Percentiles rank a stretch among this genome's conserved stretches.
These are phyloP conservation scores for Ophiobolus disseminans DNA, from an alignment of 2,329 filamentous ascomycete genomes.

Conservation along the genomic window DNA sequence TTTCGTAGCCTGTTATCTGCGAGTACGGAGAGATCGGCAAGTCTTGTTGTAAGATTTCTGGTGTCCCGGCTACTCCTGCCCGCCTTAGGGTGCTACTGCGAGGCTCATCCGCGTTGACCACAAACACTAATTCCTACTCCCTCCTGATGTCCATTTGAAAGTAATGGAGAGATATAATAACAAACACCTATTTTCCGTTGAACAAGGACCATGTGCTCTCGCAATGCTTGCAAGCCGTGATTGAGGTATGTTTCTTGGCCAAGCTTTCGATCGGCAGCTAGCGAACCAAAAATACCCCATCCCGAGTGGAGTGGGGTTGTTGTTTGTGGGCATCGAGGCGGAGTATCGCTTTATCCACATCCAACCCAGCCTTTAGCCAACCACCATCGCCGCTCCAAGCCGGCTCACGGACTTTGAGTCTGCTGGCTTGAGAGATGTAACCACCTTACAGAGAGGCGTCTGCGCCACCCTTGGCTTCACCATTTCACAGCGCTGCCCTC, in stretches of 20 bases:
- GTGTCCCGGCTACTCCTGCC: constrained; percentile 1
- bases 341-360: constrained; percentile 20
- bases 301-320: constrained; percentile 23
- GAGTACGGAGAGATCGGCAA: constrained; percentile 4
- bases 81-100: background rate
- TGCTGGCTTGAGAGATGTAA: constrained; percentile 27
- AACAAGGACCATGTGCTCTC: background rate
- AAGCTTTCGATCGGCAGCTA: constrained; percentile 9
- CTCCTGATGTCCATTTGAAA: too few species aligned
- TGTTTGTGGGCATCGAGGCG: constrained; percentile 23
- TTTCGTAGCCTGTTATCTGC: background rate
- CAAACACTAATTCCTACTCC: too few species aligned
- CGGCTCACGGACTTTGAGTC: constrained; percentile 26
- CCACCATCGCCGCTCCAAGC: constrained; percentile 19
- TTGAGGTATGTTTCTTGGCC: constrained; percentile 4
- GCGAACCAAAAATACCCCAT: constrained; percentile 22
- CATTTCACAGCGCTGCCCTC: constrained; percentile 15
- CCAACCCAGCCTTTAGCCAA: constrained; percentile 20
- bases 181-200: too few species aligned
- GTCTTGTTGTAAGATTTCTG: constrained; percentile 3
- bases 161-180: too few species aligned
- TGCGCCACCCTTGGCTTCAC: constrained; percentile 29
- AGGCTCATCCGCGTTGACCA: too few species aligned
- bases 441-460: constrained; percentile 22
- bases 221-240: background rate